phyloP scores from a whole-genome alignment of 768 basidiomycete genomes.

The Lactifluus piperatus region DNA sequence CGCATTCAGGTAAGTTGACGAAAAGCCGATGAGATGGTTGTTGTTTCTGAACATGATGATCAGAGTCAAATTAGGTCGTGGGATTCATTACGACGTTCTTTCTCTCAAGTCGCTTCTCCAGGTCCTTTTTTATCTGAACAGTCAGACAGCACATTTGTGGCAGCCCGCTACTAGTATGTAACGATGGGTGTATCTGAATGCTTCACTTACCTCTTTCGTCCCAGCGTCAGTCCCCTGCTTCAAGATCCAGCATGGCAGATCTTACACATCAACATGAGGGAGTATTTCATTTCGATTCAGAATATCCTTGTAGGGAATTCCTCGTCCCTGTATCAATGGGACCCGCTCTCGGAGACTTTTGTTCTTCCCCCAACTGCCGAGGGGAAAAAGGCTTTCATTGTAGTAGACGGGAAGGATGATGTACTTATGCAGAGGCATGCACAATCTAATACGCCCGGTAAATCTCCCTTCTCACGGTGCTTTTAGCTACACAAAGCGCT shows the following conservation, averaged over 20 bases:
- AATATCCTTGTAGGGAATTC: slow-evolving; percentile 58
- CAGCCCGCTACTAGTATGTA: slow-evolving; percentile 53
- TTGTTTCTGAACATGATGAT: neutral
- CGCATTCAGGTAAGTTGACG: slow-evolving; percentile 5
- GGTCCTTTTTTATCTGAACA: slow-evolving; percentile 69
- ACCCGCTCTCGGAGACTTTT: slow-evolving; percentile 47
- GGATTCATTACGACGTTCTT: slow-evolving; percentile 43
- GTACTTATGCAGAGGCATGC: slow-evolving; percentile 46
- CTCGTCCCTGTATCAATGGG: slow-evolving; percentile 60
- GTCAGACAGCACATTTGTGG: slow-evolving; percentile 39
- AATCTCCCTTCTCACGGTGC: neutral
- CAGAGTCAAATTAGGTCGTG: slow-evolving; percentile 52
- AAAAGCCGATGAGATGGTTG: neutral
- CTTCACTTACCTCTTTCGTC: neutral
- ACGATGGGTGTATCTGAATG: neutral
- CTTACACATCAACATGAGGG: slow-evolving; percentile 38
- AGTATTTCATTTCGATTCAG: slow-evolving; percentile 46
- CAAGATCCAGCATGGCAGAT: slow-evolving; percentile 31
- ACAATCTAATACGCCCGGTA: neutral
- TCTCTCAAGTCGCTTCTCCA: slow-evolving; percentile 26
- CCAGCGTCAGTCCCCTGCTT: slow-evolving; percentile 43
- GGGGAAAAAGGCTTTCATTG: slow-evolving; percentile 30
- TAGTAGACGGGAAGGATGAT: slow-evolving; percentile 52
- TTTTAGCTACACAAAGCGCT: slow-evolving; percentile 48
- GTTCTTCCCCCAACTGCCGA: slow-evolving; percentile 33